A percentile compares a stretch with the other conserved stretches of the same genome.
These are phyloP conservation scores for Auricularia sp. DNA, from an alignment of 768 basidiomycete species.

Conservation along the genomic window DNA sequence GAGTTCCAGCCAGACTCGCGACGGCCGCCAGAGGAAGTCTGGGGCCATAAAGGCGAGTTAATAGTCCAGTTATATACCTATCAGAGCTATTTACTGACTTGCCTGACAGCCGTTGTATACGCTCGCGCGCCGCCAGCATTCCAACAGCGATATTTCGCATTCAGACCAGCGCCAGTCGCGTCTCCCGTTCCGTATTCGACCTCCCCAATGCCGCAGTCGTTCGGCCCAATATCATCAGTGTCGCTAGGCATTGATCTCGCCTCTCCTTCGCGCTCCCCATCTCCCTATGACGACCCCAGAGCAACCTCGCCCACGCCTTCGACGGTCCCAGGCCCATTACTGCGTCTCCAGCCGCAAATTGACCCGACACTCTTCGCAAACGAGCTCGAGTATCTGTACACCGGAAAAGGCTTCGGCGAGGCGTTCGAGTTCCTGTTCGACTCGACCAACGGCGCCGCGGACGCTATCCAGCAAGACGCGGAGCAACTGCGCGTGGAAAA, in stretches of 20 bases:
- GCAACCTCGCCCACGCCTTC: conserved; percentile 33
- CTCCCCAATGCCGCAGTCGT: conserved; percentile 24
- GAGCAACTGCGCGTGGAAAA: conserved; percentile 65
- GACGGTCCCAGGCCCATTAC: conserved; percentile 32
- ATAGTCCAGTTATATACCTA: background rate
- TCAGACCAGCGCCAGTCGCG: conserved; percentile 46
- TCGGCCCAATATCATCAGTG: conserved; percentile 24
- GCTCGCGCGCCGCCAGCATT: conserved; percentile 89
- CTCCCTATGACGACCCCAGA: conserved; percentile 26
- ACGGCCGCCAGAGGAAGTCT: conserved; percentile 44
- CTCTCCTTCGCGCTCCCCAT: conserved; percentile 35
- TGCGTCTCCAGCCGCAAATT: conserved; percentile 57
- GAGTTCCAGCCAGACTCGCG: conserved; percentile 36
- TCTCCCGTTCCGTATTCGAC: conserved; percentile 43
- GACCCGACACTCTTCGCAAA: conserved; percentile 79
- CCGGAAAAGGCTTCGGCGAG: conserved; percentile 79
- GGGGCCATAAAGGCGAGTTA: conserved; percentile 81
- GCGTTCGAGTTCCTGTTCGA: conserved; percentile 86
- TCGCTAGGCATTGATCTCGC: conserved; percentile 28
- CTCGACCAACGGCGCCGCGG: conserved; percentile 29
- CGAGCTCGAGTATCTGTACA: conserved; percentile 91
- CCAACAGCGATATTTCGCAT: conserved; percentile 80
- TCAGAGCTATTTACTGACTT: background rate
- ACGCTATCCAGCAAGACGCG: conserved; percentile 26
- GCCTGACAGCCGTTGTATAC: conserved; percentile 71